These are phyloP conservation scores for Cladosporium sp. DNA, from an alignment of 2,329 filamentous ascomycete genomes.

Conservation along the genomic window DNA sequence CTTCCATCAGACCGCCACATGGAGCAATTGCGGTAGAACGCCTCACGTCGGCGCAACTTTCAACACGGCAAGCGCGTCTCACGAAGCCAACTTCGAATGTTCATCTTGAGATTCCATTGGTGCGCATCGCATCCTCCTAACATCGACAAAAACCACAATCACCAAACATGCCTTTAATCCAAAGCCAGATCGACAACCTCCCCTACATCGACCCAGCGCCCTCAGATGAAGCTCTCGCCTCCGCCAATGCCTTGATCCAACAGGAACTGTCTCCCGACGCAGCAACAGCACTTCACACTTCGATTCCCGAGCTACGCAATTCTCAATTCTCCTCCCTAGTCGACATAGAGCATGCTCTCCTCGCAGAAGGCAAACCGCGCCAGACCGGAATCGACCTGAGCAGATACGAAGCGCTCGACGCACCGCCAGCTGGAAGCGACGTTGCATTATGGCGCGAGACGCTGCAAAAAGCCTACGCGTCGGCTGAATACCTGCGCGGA, in stretches of 20 bases:
- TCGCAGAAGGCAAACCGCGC: constrained; percentile 52
- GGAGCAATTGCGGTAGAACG: neutral
- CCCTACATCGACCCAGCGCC: constrained; percentile 82
- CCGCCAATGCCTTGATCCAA: constrained; percentile 69
- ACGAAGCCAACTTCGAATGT: neutral
- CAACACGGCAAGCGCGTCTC: neutral
- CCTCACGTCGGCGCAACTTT: neutral
- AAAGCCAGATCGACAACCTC: constrained; percentile 73
- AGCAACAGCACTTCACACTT: constrained; percentile 55
- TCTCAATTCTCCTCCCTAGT: constrained; percentile 67
- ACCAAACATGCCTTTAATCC: constrained; percentile 63
- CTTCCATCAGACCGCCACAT: neutral
- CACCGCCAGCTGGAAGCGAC: constrained; percentile 47
- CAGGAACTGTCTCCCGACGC: constrained; percentile 60
- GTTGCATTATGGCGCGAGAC: constrained; percentile 52
- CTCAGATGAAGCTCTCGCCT: constrained; percentile 60
- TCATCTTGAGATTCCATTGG: constrained; percentile 7
- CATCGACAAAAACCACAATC: neutral
- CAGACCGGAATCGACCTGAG: constrained; percentile 67
- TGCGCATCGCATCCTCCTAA: constrained; percentile 5
- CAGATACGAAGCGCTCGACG: constrained; percentile 79
- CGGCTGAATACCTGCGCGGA: constrained; percentile 57
- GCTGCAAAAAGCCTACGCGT: constrained; percentile 58
- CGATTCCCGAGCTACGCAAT: constrained; percentile 55
- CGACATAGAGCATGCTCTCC: constrained; percentile 65